A percentile compares a stretch with the other conserved stretches of the same genome.
Evolutionary conservation across 129 eudicot genomes (phyloP).

Genomic region (Flaveria brownii): DNA sequence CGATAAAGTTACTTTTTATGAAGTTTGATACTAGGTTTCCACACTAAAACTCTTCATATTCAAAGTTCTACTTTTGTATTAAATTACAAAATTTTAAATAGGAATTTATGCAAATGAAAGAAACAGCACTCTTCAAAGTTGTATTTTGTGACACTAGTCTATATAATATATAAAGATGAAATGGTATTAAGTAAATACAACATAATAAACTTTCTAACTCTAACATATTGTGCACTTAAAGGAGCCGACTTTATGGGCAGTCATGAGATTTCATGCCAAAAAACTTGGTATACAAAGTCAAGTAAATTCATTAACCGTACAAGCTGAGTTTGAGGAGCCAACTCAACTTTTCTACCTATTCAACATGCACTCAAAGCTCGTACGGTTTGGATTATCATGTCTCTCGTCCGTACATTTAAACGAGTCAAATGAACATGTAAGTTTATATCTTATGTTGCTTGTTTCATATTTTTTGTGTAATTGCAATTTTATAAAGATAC

Average conservation of each 20-base stretch:
- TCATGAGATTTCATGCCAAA: not conserved
- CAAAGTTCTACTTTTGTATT: too few species aligned
- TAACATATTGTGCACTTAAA: not conserved
- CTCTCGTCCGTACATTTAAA: not conserved
- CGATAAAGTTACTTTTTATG: too few species aligned
- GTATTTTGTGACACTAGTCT: not conserved
- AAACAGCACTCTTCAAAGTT: too few species aligned
- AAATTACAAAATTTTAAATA: too few species aligned
- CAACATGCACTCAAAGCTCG: not conserved
- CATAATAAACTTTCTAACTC: not conserved
- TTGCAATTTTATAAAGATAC: too few species aligned
- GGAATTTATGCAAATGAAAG: too few species aligned
- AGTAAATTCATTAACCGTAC: not conserved
- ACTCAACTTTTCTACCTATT: not conserved
- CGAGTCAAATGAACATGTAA: not conserved
- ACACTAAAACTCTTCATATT: not conserved
- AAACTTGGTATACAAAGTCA: not conserved
- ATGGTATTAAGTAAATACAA: not conserved
- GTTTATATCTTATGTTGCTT: too few species aligned
- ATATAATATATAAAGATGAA: not conserved
- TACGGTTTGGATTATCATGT: not conserved
- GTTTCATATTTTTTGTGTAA: too few species aligned
- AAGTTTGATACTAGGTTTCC: not conserved
- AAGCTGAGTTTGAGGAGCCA: not conserved
- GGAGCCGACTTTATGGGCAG: slow-evolving; percentile 6